Percentiles rank a stretch among this genome's conserved stretches.
phyloP scores from a whole-genome alignment of 768 basidiomycete genomes.

The Suillus hirtellus region DNA sequence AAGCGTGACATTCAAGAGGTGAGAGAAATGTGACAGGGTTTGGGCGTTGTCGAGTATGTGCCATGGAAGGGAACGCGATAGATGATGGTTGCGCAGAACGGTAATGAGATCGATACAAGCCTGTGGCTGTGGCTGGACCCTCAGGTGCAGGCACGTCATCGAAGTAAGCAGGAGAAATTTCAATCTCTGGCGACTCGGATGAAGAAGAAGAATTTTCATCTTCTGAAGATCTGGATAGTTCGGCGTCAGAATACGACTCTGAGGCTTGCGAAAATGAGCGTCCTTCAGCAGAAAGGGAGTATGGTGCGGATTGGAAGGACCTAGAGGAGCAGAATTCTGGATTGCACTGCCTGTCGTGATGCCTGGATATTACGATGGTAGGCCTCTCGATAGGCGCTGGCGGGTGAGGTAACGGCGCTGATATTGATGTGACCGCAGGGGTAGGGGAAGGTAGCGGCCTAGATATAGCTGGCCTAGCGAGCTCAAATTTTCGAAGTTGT shows the following conservation, averaged over 20 bases:
- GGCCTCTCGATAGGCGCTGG: neutral
- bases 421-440: slow-evolving; percentile 13
- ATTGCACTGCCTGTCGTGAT: slow-evolving; percentile 5
- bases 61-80: slow-evolving; percentile 21
- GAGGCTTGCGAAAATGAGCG: slow-evolving; percentile 16
- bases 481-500: slow-evolving; percentile 76
- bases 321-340: slow-evolving; percentile 14
- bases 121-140: slow-evolving; percentile 44
- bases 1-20: slow-evolving; percentile 1
- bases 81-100: slow-evolving; percentile 22
- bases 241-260: slow-evolving; percentile 7
- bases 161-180: slow-evolving; percentile 46
- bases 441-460: slow-evolving; percentile 32
- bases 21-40: neutral
- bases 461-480: slow-evolving; percentile 67
- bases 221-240: slow-evolving; percentile 22
- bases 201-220: slow-evolving; percentile 20
- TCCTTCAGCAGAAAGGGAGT: neutral
- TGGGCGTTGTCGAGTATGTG: slow-evolving; percentile 12
- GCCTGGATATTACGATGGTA: neutral
- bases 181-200: slow-evolving; percentile 23
- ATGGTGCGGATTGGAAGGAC: slow-evolving; percentile 17
- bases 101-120: slow-evolving; percentile 33
- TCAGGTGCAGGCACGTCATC: slow-evolving; percentile 46
- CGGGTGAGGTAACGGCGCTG: slow-evolving; percentile 16